Evolutionary conservation across 2,329 filamentous ascomycete genomes (phyloP).

Genomic region (Fusarium gaditjirri): DNA sequence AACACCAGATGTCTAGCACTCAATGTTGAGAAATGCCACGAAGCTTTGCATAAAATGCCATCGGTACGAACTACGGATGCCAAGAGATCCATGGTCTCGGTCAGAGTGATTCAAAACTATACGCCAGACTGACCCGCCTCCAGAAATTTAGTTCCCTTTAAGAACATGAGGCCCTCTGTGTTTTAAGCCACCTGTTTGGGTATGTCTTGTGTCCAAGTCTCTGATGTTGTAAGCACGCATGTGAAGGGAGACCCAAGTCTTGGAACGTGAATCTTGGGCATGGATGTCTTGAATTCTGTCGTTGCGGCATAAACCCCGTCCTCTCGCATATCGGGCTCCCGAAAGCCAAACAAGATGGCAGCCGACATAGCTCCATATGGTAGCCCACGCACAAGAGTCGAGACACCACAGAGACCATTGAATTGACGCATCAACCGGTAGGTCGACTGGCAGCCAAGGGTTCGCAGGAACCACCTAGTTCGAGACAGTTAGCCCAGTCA

Average conservation of each 20-base stretch:
- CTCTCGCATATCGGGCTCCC: slow-evolving; percentile 29
- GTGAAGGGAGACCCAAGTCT: slow-evolving; percentile 20
- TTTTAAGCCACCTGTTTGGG: slow-evolving; percentile 28
- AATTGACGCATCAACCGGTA: slow-evolving; percentile 13
- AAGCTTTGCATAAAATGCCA: slow-evolving; percentile 45
- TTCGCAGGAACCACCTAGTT: slow-evolving; percentile 45
- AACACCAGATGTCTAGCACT: slow-evolving; percentile 4
- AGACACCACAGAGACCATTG: slow-evolving; percentile 24
- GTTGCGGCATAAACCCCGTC: slow-evolving; percentile 24
- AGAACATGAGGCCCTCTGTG: slow-evolving; percentile 31
- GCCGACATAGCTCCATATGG: slow-evolving; percentile 11
- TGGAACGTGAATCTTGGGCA: slow-evolving; percentile 22
- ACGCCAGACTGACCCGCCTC: slow-evolving; percentile 17
- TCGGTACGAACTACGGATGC: slow-evolving; percentile 24
- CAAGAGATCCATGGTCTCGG: slow-evolving; percentile 26
- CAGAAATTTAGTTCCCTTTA: background rate
- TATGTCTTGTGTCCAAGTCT: slow-evolving; percentile 22
- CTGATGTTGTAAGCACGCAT: slow-evolving; percentile 18
- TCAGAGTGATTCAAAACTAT: slow-evolving; percentile 12
- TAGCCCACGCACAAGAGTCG: slow-evolving; percentile 23
- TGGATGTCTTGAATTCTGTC: slow-evolving; percentile 17
- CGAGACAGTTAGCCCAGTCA: slow-evolving; percentile 41
- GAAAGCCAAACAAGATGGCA: slow-evolving; percentile 26
- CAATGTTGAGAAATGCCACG: slow-evolving; percentile 43
- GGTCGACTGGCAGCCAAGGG: slow-evolving; percentile 32